Evolutionary conservation across 2,329 filamentous ascomycete genomes (phyloP).

Genomic region (Metarhizium guizhouense): DNA sequence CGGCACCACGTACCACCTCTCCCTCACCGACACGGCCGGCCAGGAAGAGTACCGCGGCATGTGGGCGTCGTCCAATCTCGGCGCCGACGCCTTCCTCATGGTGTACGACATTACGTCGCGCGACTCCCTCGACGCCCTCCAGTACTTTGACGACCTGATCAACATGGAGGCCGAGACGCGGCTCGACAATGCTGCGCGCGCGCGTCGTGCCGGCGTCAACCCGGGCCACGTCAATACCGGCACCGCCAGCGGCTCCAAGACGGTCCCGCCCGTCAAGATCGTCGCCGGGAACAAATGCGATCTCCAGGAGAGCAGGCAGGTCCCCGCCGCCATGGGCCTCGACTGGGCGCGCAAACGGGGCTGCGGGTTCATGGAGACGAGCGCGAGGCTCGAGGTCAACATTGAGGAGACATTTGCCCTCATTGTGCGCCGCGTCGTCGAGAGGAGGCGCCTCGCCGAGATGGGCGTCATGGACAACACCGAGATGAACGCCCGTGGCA

Average conservation of each 20-base stretch:
- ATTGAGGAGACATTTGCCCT: conserved; percentile 82
- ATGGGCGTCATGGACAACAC: conserved; percentile 33
- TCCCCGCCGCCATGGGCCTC: conserved; percentile 61
- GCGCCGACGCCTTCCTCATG: conserved; percentile 73
- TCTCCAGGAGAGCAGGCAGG: conserved; percentile 58
- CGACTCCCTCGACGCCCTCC: conserved; percentile 59
- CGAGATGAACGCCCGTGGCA: conserved; percentile 39
- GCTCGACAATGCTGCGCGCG: conserved; percentile 51
- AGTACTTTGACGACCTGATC: conserved; percentile 76
- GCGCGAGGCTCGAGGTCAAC: conserved; percentile 74
- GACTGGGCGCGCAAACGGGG: conserved; percentile 66
- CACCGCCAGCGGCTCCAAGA: conserved; percentile 31
- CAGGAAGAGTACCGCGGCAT: conserved; percentile 85
- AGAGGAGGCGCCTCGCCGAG: conserved; percentile 43
- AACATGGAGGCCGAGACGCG: conserved; percentile 70
- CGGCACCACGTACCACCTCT: conserved; percentile 70
- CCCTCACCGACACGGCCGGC: conserved; percentile 76
- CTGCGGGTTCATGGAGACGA: conserved; percentile 88
- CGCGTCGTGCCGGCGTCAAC: conserved; percentile 32
- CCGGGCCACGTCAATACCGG: conserved; percentile 19
- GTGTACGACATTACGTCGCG: conserved; percentile 78
- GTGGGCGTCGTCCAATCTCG: conserved; percentile 72
- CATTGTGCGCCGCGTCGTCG: conserved; percentile 52
- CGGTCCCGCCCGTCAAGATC: conserved; percentile 69
- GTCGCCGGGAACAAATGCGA: conserved; percentile 85